phyloP scores from a whole-genome alignment of 495 filamentous ascomycete genomes.

The Letharia lupina region DNA sequence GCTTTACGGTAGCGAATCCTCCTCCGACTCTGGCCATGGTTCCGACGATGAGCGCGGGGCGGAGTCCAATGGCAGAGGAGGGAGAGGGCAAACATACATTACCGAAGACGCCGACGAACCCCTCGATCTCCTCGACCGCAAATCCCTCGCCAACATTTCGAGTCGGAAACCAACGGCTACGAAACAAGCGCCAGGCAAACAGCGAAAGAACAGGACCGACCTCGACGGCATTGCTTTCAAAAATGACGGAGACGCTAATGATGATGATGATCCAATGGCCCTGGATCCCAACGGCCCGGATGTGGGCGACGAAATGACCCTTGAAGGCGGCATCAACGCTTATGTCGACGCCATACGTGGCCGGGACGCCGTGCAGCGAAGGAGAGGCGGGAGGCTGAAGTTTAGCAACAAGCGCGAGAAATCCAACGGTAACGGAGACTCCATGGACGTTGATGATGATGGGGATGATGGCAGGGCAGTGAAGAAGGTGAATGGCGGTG shows the following conservation, averaged over 20 bases:
- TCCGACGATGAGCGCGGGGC: slow-evolving; percentile 31
- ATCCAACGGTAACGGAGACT: slow-evolving; percentile 59
- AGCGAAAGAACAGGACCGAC: slow-evolving; percentile 51
- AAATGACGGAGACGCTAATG: slow-evolving; percentile 42
- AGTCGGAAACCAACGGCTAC: slow-evolving; percentile 65
- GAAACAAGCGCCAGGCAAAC: slow-evolving; percentile 35
- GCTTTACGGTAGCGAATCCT: slow-evolving; percentile 77
- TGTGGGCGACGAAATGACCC: slow-evolving; percentile 26
- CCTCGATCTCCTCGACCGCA: slow-evolving; percentile 80
- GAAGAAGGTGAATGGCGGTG: slow-evolving; percentile 31
- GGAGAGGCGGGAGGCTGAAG: slow-evolving; percentile 79
- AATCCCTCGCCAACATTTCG: slow-evolving; percentile 86
- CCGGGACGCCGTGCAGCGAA: slow-evolving; percentile 70
- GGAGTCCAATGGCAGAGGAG: slow-evolving; percentile 40
- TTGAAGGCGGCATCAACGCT: slow-evolving; percentile 66
- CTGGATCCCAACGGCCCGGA: slow-evolving; percentile 14
- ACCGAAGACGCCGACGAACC: slow-evolving; percentile 89
- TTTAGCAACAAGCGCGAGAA: slow-evolving; percentile 65
- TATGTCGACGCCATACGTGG: slow-evolving; percentile 88
- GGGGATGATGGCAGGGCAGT: slow-evolving; percentile 27
- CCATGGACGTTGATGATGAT: slow-evolving; percentile 37
- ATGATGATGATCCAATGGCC: slow-evolving; percentile 33
- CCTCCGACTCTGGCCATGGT: slow-evolving; percentile 55
- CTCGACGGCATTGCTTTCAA: slow-evolving; percentile 83
- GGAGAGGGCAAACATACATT: slow-evolving; percentile 67